A percentile compares a stretch with the other conserved stretches of the same genome.
These are phyloP conservation scores for Trifolium fragiferum DNA, from an alignment of 306 rosid species.

Conservation along the genomic window DNA sequence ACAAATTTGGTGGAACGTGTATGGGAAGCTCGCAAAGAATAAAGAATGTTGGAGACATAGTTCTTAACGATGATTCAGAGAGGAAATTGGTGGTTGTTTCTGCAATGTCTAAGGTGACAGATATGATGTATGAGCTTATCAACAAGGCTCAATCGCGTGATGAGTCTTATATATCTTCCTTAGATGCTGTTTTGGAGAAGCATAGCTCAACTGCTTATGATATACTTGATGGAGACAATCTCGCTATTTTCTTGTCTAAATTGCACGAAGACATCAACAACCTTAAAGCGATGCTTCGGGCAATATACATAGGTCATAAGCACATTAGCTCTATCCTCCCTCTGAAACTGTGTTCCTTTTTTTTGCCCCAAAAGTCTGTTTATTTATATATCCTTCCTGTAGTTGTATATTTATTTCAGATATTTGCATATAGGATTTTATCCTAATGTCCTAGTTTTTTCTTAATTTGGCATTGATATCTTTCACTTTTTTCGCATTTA, in stretches of 20 bases:
- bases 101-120: conserved; percentile 97
- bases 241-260: conserved; percentile 70
- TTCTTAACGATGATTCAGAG: conserved; percentile 78
- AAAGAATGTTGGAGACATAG: conserved; percentile 74
- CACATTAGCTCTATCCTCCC: conserved; percentile 28
- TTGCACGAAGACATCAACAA: conserved; percentile 74
- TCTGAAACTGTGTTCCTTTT: neutral
- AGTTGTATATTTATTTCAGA: conserved; percentile 2
- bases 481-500: conserved; percentile 19
- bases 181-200: conserved; percentile 82
- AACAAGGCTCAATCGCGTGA: conserved; percentile 88
- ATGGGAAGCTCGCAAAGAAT: conserved; percentile 87
- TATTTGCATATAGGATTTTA: conserved; percentile 23
- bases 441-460: neutral
- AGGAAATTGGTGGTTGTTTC: conserved; percentile 89
- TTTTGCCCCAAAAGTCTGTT: neutral
- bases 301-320: conserved; percentile 82
- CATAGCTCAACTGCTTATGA: conserved; percentile 82
- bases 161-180: conserved; percentile 74
- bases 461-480: conserved; percentile 1
- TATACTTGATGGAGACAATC: conserved; percentile 79
- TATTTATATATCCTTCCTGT: conserved; percentile 16
- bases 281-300: conserved; percentile 96
- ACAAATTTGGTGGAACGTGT: conserved; percentile 98
- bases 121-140: conserved; percentile 96